Evolutionary conservation across 108 stramenopile species (phyloP).

Genomic region (Epipyxis sp.): DNA sequence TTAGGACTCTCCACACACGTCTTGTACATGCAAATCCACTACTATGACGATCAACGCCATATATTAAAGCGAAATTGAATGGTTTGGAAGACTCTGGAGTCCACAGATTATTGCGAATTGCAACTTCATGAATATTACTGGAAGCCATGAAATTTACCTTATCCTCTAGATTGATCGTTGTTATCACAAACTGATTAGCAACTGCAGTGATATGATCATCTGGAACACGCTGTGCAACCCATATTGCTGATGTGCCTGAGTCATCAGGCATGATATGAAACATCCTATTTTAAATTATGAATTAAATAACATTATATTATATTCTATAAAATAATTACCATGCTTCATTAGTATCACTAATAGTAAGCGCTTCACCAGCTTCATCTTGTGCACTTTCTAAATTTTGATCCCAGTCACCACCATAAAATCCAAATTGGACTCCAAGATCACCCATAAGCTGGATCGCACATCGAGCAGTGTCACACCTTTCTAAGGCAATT

Average conservation of each 20-base stretch:
- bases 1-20: constrained; percentile 51
- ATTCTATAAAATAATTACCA: constrained; percentile 38
- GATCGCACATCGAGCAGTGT: constrained; percentile 58
- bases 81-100: neutral
- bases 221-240: constrained; percentile 75
- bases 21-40: constrained; percentile 35
- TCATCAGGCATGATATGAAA: constrained; percentile 77
- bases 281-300: constrained; percentile 50
- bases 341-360: constrained; percentile 64
- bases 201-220: constrained; percentile 65
- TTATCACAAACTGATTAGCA: constrained; percentile 70
- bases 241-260: constrained; percentile 68
- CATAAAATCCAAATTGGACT: constrained; percentile 74
- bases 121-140: constrained; percentile 62
- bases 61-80: neutral
- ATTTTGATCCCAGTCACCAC: constrained; percentile 56
- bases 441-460: constrained; percentile 73
- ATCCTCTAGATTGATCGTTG: constrained; percentile 60
- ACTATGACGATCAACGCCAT: neutral
- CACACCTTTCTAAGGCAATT: constrained; percentile 25
- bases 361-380: constrained; percentile 66
- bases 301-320: neutral
- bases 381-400: constrained; percentile 29
- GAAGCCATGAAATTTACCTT: constrained; percentile 60
- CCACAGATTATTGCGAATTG: constrained; percentile 30